Base-by-base conservation (phyloP, 331 rosid species). In the Rhamnella rubrinervis region DNA sequence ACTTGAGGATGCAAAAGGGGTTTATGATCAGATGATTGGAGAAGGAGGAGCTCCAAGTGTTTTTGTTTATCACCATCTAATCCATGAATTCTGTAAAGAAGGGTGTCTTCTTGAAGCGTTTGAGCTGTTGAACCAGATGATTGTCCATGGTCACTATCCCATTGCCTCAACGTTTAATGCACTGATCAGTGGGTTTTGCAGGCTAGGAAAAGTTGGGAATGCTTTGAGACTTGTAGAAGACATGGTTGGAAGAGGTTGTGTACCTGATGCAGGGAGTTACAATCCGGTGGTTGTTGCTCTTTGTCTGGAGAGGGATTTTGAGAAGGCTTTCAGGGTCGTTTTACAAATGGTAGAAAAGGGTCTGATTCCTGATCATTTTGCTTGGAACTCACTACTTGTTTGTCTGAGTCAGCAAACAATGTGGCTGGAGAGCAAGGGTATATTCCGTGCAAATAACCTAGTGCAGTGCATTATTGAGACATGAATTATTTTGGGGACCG, bases 121-220 rank as follows among this genome's bases (percentile, higher is more conserved):
- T 51, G 86, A 86, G 65, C 60, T 88, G 77, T 78, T 89, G 83
- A 88, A 85, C 57, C 86, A 83, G 72, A 88, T 88, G 97, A 82
- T 88, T 78, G 51, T 38, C 25, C 79, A 49, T 40, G 80, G 85
- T 63, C 85, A 78, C 53, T 65, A 73, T 76, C 96, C 97, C 44
- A 17, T 80, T 72, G 80, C 91, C 11, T 63, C 78, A 0, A 91
- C 89, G 53, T 76, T 80, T 72, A 85, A 91, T 80, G 78, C 71
- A 52, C 46, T 91, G 75, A 80, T 85, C 63, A 20, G 18, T 8
- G 85, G 58, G 26, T 88, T 88, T 77, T 91, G 87, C 58, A 50
- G 66, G 19, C 82, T 78, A 61, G 88, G 87, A 40, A 86, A 81
- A 82, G 74, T 76, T 65, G 83, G 72, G 10, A 59, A 73, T 77